A percentile compares a stretch with the other conserved stretches of the same genome.
Conservation (phyloP, 495 filamentous ascomycete genomes). For the Haplographium delicatum region DNA sequence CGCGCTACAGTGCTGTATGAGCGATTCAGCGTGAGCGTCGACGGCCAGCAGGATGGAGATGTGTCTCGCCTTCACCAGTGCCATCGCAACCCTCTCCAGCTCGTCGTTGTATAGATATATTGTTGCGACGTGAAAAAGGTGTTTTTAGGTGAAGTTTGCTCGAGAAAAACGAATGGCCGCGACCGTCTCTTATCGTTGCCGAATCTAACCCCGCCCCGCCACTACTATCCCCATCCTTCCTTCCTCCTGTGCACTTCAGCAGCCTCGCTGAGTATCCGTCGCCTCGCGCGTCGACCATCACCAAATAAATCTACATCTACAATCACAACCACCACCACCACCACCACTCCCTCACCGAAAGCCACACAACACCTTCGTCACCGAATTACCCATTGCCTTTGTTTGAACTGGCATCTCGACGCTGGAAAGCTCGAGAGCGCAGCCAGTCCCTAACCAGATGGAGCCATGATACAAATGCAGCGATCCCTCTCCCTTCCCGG, state of each 20-base stretch:
- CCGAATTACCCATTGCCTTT: neutral
- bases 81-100: too few species aligned
- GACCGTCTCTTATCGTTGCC: too few species aligned
- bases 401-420: conserved; percentile 20
- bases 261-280: conserved; percentile 1
- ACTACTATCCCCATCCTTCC: too few species aligned
- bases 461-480: conserved; percentile 31
- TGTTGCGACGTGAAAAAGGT: too few species aligned
- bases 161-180: too few species aligned
- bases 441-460: conserved; percentile 22
- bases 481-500: conserved; percentile 31
- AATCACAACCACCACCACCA: neutral
- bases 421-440: conserved; percentile 27
- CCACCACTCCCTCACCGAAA: neutral
- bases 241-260: neutral
- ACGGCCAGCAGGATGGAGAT: neutral
- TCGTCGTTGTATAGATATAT: too few species aligned
- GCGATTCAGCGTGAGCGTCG: neutral
- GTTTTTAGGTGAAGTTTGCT: too few species aligned
- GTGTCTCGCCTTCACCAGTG: neutral
- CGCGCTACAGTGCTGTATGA: too few species aligned
- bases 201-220: too few species aligned
- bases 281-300: too few species aligned
- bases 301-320: too few species aligned
- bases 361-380: neutral